A percentile compares a stretch with the other conserved stretches of the same genome.
These are phyloP conservation scores for Taphrina flavorubra DNA, from an alignment of 1,139 yeast genomes.

Conservation along the genomic window DNA sequence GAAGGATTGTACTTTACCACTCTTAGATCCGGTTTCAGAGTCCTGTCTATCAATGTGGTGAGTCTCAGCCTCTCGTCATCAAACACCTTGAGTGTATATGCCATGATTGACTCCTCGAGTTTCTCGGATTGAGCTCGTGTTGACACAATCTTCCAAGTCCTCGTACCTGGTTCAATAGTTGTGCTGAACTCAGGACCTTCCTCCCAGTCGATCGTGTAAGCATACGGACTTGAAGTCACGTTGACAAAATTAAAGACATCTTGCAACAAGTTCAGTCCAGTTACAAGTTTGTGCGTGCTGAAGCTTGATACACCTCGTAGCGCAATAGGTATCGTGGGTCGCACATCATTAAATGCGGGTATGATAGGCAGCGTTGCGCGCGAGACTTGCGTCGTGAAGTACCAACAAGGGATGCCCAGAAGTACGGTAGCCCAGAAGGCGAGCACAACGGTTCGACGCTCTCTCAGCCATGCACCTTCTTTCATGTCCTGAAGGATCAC, in stretches of 20 bases:
- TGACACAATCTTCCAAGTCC: slow-evolving; percentile 56
- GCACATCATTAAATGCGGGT: slow-evolving; percentile 9
- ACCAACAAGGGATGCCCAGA: slow-evolving; percentile 80
- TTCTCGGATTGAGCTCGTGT: slow-evolving; percentile 48
- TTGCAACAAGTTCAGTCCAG: slow-evolving; percentile 46
- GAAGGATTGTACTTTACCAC: slow-evolving; percentile 59
- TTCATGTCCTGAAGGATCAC: neutral
- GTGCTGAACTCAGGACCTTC: slow-evolving; percentile 8
- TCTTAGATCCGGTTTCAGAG: slow-evolving; percentile 21
- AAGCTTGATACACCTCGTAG: slow-evolving; percentile 54
- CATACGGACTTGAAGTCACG: slow-evolving; percentile 54
- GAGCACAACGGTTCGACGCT: slow-evolving; percentile 25
- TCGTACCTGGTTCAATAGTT: slow-evolving; percentile 1
- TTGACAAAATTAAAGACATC: slow-evolving; percentile 48
- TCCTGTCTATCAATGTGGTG: neutral
- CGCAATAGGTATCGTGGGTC: slow-evolving; percentile 16
- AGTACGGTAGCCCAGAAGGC: slow-evolving; percentile 52
- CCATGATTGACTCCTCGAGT: slow-evolving; percentile 22
- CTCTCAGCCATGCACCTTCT: slow-evolving; percentile 1
- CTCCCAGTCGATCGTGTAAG: slow-evolving; percentile 6
- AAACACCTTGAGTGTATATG: slow-evolving; percentile 6
- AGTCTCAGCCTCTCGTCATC: slow-evolving; percentile 12
- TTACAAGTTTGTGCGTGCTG: slow-evolving; percentile 64
- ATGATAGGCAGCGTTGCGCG: slow-evolving; percentile 73
- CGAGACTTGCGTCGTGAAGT: slow-evolving; percentile 69